A percentile compares a stretch with the other conserved stretches of the same genome.
phyloP scores from a whole-genome alignment of 805 yeast species.

The Lipomyces orientalis region DNA sequence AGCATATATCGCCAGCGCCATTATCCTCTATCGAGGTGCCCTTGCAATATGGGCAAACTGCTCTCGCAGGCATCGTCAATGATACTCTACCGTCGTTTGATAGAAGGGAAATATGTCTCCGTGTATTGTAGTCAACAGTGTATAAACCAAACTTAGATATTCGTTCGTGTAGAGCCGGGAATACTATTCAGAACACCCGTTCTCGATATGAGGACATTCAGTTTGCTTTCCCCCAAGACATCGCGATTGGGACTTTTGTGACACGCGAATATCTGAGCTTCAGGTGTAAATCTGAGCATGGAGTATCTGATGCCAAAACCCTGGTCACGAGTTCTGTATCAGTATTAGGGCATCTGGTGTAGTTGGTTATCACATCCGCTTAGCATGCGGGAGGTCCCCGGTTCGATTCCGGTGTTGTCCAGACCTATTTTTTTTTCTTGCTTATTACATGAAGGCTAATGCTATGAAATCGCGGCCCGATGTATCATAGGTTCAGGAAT shows the following conservation, averaged over 20 bases:
- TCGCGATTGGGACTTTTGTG: neutral
- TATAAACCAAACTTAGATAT: neutral
- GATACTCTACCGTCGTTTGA: neutral
- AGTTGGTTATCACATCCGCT: constrained; percentile 42
- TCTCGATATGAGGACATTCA: neutral
- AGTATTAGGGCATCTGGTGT: constrained; percentile 39
- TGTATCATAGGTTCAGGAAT: no score
- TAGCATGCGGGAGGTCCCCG: constrained; percentile 42
- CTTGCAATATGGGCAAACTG: constrained; percentile 30
- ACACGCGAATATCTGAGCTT: constrained; percentile 8
- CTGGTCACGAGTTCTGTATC: neutral
- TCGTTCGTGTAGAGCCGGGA: neutral
- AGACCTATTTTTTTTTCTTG: constrained; percentile 20
- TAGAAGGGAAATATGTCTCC: neutral
- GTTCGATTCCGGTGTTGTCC: constrained; percentile 42
- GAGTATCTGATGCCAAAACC: neutral
- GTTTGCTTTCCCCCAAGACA: neutral
- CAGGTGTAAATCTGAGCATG: neutral
- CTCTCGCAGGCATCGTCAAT: constrained; percentile 18
- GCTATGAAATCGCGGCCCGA: no score
- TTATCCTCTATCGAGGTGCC: constrained; percentile 34
- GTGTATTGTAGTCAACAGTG: neutral
- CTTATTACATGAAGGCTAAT: no score
- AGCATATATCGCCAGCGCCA: constrained; percentile 63
- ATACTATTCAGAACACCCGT: neutral